Conservation (phyloP, 2,329 filamentous ascomycete genomes). For the Fusarium concolor region DNA sequence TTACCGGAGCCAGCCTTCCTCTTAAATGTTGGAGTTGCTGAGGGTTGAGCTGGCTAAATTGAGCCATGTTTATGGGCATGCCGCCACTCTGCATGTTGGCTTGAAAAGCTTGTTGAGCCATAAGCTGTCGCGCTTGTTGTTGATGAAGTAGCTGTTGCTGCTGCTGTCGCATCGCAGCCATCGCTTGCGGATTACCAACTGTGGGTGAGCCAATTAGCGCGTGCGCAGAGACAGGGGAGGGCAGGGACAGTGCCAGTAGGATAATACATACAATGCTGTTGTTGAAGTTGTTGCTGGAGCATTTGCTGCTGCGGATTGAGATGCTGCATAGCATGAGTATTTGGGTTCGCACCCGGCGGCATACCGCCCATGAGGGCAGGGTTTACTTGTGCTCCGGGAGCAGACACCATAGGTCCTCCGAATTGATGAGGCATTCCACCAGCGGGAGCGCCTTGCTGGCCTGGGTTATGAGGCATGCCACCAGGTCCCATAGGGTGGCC, state of each 20-base stretch:
- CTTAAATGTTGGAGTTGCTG: conserved; percentile 66
- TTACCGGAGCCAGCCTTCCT: conserved; percentile 56
- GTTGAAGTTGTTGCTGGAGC: conserved; percentile 64
- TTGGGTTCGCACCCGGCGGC: conserved; percentile 74
- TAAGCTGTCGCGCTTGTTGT: conserved; percentile 65
- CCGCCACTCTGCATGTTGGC: conserved; percentile 62
- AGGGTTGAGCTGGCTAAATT: conserved; percentile 62
- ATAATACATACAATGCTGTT: conserved; percentile 51
- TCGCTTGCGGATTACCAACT: conserved; percentile 54
- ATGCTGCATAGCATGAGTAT: conserved; percentile 78
- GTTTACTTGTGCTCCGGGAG: conserved; percentile 77
- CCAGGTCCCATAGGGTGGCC: conserved; percentile 72
- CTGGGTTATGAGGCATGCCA: conserved; percentile 74
- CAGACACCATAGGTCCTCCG: conserved; percentile 76
- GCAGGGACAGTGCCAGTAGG: conserved; percentile 3
- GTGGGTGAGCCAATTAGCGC: conserved; percentile 25
- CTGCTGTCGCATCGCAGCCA: conserved; percentile 64
- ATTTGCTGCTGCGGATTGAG: conserved; percentile 71
- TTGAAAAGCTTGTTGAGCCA: conserved; percentile 67
- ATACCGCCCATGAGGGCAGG: conserved; percentile 82
- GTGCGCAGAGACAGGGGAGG: conserved; percentile 22
- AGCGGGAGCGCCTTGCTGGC: conserved; percentile 75
- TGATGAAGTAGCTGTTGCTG: conserved; percentile 69
- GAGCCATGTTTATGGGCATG: conserved; percentile 65
- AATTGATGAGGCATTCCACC: conserved; percentile 75